phyloP scores from a whole-genome alignment of 2,329 filamentous ascomycete genomes.

The Catunica adiposa region DNA sequence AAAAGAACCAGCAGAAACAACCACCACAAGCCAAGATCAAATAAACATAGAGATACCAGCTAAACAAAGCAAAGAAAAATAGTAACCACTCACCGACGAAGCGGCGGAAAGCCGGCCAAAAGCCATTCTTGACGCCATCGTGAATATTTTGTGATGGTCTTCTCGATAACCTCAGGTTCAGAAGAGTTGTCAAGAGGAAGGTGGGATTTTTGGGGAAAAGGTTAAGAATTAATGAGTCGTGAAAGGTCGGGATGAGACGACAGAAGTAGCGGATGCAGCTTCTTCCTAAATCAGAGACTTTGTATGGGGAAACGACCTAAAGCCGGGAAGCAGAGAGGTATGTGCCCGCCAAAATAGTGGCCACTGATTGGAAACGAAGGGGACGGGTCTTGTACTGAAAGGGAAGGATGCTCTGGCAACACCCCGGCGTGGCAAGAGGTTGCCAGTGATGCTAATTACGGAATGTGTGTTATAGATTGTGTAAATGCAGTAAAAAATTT shows the following conservation, averaged over 20 bases:
- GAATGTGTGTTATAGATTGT: too few relatives aligned
- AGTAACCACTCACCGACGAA: conserved; percentile 34
- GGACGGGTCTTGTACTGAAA: too few relatives aligned
- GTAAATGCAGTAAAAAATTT: too few relatives aligned
- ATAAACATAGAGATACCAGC: neutral
- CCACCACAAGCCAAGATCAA: neutral
- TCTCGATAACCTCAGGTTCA: neutral
- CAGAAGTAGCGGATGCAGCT: conserved; percentile 3
- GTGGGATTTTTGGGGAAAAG: conserved; percentile 1
- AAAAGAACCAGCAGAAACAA: neutral
- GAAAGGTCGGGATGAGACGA: neutral
- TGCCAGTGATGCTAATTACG: too few relatives aligned
- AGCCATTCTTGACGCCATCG: conserved; percentile 47
- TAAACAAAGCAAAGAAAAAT: conserved; percentile 7
- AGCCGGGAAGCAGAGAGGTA: neutral
- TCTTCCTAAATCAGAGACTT: neutral
- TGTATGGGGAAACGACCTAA: conserved; percentile 2
- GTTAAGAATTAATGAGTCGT: neutral
- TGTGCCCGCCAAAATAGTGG: neutral
- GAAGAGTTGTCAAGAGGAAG: neutral
- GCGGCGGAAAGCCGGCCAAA: conserved; percentile 42
- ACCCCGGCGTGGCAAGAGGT: too few relatives aligned
- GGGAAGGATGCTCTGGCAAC: too few relatives aligned
- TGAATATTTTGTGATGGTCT: conserved; percentile 2
- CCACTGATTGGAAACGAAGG: too few relatives aligned